Base-by-base conservation (phyloP, 108 stramenopile species). In the Skeletonema grethae region DNA sequence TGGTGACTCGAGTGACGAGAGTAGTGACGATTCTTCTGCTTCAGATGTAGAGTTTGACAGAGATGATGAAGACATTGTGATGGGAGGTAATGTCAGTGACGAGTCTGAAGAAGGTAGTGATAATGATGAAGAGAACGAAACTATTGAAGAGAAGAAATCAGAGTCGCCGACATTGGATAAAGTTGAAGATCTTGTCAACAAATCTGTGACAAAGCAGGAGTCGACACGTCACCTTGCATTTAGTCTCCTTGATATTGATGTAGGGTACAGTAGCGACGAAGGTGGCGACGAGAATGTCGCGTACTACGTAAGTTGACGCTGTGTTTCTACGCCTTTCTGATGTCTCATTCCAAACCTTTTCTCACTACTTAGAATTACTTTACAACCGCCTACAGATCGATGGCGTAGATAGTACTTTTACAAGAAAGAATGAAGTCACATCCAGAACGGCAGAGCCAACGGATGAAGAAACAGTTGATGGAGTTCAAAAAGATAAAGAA, bases 191-290 rank as follows among this genome's bases (percentile, higher is more conserved):
- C 61, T 64, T 30, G 70, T 63, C 57, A 55, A 69, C 31, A 46
- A 74, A 13, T 36, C 72, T 39, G 65, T 86, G 12, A 18, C 78
- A 36, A 86, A 79, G 29, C 77, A 85, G n/a, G 88, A 92, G 68
- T 84, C 87, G n/a, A 92, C 94, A 9, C 79, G 82, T 18, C 88
- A 85, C 16, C 69, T 92, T 46, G 90, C 88, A 1, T 84, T 58
- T 57, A 80, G 88, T 1, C 67, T 95, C 10, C 79, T 95, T 45
- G 87, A 83, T 32, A 56, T 90, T 13, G 94, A 95, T 71, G 68
- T 95, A n/a, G 94, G 90, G 2, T 88, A 95, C 73, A 92, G 91
- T 61, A 92, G 91, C 62, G 94, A 95, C 58, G 94, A 95, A 86
- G 94, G 91, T 41, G 94, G 94, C n/a, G 88, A 89, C 61, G 93